phyloP scores from a whole-genome alignment of 768 basidiomycete genomes.

The Calocera cornea region DNA sequence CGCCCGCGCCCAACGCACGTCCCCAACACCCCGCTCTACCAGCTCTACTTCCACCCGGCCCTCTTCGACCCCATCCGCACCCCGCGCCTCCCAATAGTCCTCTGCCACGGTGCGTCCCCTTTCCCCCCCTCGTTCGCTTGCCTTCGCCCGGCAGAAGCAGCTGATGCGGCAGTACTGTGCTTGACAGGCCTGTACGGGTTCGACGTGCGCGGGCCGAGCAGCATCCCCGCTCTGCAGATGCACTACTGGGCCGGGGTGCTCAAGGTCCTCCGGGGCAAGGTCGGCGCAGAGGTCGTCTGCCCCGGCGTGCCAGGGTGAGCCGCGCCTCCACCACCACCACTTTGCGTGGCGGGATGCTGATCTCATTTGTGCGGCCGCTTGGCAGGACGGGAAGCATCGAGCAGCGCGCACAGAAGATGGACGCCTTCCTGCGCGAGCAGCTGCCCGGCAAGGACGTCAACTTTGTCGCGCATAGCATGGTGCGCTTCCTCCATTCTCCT shows the following conservation, averaged over 20 bases:
- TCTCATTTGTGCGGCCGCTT: neutral
- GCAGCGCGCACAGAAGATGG: conserved; percentile 61
- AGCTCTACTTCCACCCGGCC: conserved; percentile 57
- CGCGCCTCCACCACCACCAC: neutral
- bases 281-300: conserved; percentile 91
- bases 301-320: conserved; percentile 78
- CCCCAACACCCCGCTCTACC: conserved; percentile 21
- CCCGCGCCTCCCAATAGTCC: conserved; percentile 79
- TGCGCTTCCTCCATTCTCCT: conserved; percentile 10
- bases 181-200: conserved; percentile 80
- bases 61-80: conserved; percentile 63
- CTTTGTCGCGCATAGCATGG: conserved; percentile 92
- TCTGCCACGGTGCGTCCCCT: conserved; percentile 76
- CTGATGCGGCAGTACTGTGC: too few species aligned
- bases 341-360: neutral
- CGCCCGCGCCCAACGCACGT: conserved; percentile 16
- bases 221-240: conserved; percentile 69
- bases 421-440: conserved; percentile 52
- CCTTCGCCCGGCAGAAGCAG: neutral
- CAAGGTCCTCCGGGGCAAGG: conserved; percentile 56
- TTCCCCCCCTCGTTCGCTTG: conserved; percentile 3
- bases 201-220: conserved; percentile 70
- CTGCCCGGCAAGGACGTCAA: conserved; percentile 73
- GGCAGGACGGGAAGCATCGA: conserved; percentile 76
- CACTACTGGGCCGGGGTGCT: conserved; percentile 93